Evolutionary conservation across 805 yeast genomes (phyloP), one percentile per base, ranked within the genome.

Genomic region (Metschnikowia anglica): DNA sequence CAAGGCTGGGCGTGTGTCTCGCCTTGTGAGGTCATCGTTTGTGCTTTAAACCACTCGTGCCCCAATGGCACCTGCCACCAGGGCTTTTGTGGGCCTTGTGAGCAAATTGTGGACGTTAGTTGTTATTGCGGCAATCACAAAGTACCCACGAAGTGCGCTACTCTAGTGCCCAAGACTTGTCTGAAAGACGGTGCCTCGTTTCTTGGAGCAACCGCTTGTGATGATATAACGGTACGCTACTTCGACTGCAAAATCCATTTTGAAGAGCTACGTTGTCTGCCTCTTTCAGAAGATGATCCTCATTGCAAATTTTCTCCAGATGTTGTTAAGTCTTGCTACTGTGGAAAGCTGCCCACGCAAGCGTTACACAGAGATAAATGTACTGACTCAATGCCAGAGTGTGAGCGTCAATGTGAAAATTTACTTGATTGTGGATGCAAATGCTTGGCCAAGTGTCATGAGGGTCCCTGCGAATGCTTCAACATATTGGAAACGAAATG

Each of bases 81-180:
- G n/a, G 96, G 95, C 0, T 67, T 85, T 17, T 89, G 97, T 68
- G 96, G 95, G 0, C 69, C 72, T 5, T 89, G 97, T 61, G 63
- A 72, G 6, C 76, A 70, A 38, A 49, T 55, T 2, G 60, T 84
- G 1, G 56, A 55, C 4, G 74, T 76, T 1, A 61, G 53, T 16
- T 89, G 97, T 60, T 89, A 86, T 58, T 89, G 97, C 68, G 96
- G 96, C 0, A 67, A 71, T 26, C 70, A 77, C 8, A 53, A 60
- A 1, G 62, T 70, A 20, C 51, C 58, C 8, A 59, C 79, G 13
- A 53, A 65, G 49, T 80, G 89, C 60, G 53, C 62, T 47, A 68
- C 73, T 25, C 59, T 68, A 43, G 53, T 57, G 16, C 73, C 80
- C 2, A 56, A 70, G 17, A 18, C 56, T 41, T 65, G 68, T 47